Evolutionary conservation across 106 monocot genomes (phyloP).

Genomic region (Dioscorea dumetorum): DNA sequence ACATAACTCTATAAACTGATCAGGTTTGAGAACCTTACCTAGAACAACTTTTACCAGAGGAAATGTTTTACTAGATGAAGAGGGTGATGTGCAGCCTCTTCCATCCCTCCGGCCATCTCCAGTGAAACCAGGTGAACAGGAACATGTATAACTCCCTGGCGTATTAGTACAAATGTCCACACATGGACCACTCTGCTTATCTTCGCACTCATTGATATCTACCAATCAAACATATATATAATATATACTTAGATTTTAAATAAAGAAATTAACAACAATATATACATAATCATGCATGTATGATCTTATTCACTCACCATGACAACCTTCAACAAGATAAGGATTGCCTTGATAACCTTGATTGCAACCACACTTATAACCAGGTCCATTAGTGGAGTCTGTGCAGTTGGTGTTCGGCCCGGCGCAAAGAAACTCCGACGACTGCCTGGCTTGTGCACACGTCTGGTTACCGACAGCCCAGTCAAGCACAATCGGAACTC

Average conservation of each 20-base stretch:
- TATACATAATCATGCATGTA: not conserved
- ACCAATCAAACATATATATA: not conserved
- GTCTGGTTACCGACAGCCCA: not conserved
- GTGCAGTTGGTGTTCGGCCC: not conserved
- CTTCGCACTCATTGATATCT: slow-evolving; percentile 24
- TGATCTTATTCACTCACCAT: slow-evolving; percentile 12
- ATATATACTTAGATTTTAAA: not conserved
- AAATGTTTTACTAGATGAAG: not conserved
- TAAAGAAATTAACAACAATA: not conserved
- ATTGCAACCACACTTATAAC: slow-evolving; percentile 23
- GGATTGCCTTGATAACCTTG: slow-evolving; percentile 43
- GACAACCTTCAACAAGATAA: slow-evolving; percentile 7
- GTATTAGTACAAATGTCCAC: slow-evolving; percentile 2
- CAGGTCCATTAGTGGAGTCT: not conserved
- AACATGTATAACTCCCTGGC: slow-evolving; percentile 2
- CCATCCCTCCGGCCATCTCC: not conserved
- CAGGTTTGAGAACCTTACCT: not conserved
- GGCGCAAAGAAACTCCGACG: not conserved
- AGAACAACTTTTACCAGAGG: not conserved
- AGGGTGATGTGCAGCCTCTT: slow-evolving; percentile 1
- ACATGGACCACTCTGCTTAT: not conserved
- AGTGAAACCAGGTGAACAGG: not conserved
- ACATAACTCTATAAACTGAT: no score
- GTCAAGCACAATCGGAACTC: not conserved
- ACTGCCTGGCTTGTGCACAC: not conserved